Conservation (phyloP, 768 basidiomycete genomes). For the Zangia roseola region DNA sequence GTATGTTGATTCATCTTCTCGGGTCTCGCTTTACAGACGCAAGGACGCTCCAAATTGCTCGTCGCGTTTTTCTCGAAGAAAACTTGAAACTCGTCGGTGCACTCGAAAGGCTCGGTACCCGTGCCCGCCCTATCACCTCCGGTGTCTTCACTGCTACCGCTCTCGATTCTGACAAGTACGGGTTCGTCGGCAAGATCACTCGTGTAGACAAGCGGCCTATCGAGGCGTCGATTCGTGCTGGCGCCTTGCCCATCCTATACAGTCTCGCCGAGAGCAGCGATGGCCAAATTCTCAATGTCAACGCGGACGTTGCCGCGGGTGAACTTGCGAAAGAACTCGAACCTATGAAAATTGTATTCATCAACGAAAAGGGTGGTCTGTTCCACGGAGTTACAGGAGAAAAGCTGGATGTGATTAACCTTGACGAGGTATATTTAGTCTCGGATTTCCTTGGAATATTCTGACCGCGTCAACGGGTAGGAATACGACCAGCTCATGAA, state of each 20-base stretch:
- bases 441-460: not conserved
- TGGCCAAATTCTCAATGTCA: slow-evolving; percentile 99
- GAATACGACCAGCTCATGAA: slow-evolving; percentile 98
- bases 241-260: slow-evolving; percentile 93
- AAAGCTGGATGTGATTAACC: slow-evolving; percentile 93
- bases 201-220: slow-evolving; percentile 94
- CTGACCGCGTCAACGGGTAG: slow-evolving; percentile 35
- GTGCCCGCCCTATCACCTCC: slow-evolving; percentile 95
- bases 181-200: slow-evolving; percentile 93
- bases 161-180: slow-evolving; percentile 93
- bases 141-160: slow-evolving; percentile 98
- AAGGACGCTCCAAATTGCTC: slow-evolving; percentile 91
- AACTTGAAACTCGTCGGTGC: slow-evolving; percentile 93
- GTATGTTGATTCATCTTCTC: not conserved
- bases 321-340: slow-evolving; percentile 98
- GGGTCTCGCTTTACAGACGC: slow-evolving; percentile 56
- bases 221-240: slow-evolving; percentile 94
- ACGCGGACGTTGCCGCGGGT: slow-evolving; percentile 97
- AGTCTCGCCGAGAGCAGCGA: slow-evolving; percentile 91
- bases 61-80: slow-evolving; percentile 95
- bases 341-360: slow-evolving; percentile 96
- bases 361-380: slow-evolving; percentile 97
- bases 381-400: slow-evolving; percentile 97
- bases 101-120: slow-evolving; percentile 91
- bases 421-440: slow-evolving; percentile 73